These are phyloP conservation scores for Zostera marina DNA, from an alignment of 116 monocot genomes.

Conservation along the genomic window DNA sequence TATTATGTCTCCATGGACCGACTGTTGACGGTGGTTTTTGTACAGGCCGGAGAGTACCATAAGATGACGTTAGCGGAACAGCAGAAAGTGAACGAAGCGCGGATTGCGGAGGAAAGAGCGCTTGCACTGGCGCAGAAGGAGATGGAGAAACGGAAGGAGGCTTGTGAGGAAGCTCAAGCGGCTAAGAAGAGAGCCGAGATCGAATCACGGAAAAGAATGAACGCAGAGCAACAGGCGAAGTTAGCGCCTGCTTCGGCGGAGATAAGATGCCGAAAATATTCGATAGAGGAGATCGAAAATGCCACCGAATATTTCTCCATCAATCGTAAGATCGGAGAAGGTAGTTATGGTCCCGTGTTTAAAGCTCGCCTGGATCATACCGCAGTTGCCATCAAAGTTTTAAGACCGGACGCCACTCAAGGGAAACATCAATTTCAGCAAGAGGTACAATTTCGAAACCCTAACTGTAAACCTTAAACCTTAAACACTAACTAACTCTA, in stretches of 20 bases:
- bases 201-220: slow-evolving; percentile 8
- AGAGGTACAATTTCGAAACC: slow-evolving; percentile 23
- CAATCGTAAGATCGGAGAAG: slow-evolving; percentile 59
- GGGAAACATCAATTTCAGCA: slow-evolving; percentile 67
- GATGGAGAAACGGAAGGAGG: slow-evolving; percentile 8
- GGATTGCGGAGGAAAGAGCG: slow-evolving; percentile 7
- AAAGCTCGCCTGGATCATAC: slow-evolving; percentile 46
- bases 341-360: slow-evolving; percentile 84
- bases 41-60: slow-evolving; percentile 11
- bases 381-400: slow-evolving; percentile 62
- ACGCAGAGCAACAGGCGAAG: slow-evolving; percentile 7
- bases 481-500: no score
- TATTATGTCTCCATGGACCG: no score
- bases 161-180: slow-evolving; percentile 7
- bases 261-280: slow-evolving; percentile 33
- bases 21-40: no score
- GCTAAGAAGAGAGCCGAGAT: slow-evolving; percentile 9
- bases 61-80: slow-evolving; percentile 12
- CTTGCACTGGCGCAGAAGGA: slow-evolving; percentile 9
- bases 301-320: slow-evolving; percentile 52
- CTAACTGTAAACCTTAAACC: no score
- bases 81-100: neutral
- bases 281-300: slow-evolving; percentile 35
- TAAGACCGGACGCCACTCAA: slow-evolving; percentile 41
- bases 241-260: slow-evolving; percentile 13